Conservation (phyloP, 495 filamentous ascomycete genomes). For the Aspergillus conjunctus region DNA sequence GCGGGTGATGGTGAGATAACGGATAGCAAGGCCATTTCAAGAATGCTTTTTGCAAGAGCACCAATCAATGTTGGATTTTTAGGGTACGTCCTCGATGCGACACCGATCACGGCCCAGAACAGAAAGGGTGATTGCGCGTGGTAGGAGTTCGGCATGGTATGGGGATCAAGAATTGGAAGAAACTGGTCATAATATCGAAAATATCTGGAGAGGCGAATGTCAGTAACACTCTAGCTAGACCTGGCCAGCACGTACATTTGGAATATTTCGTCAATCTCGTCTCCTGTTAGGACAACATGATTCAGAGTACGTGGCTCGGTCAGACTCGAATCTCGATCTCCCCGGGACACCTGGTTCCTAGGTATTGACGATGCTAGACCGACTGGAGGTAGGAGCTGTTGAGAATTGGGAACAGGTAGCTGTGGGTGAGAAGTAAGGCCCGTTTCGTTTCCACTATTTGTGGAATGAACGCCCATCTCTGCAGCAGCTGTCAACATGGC, state of each 20-base stretch:
- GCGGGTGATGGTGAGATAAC: constrained; percentile 39
- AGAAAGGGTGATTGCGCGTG: constrained; percentile 50
- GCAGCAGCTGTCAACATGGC: constrained; percentile 36
- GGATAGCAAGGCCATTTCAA: constrained; percentile 48
- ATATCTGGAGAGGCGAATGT: constrained; percentile 37
- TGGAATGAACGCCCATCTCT: constrained; percentile 28
- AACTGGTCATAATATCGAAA: constrained; percentile 49
- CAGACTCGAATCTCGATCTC: constrained; percentile 13
- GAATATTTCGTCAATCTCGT: constrained; percentile 45
- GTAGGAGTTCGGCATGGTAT: constrained; percentile 43
- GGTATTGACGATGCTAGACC: constrained; percentile 5
- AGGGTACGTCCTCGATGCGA: constrained; percentile 39
- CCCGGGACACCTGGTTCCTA: constrained; percentile 1
- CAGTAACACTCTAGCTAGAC: not conserved
- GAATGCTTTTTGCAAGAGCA: constrained; percentile 41
- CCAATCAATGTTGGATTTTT: constrained; percentile 48
- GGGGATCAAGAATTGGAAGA: constrained; percentile 47
- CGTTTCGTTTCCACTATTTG: not conserved
- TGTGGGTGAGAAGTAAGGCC: constrained; percentile 21
- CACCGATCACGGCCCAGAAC: constrained; percentile 53
- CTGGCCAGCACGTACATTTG: constrained; percentile 25
- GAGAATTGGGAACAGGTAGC: constrained; percentile 21
- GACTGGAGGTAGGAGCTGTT: constrained; percentile 22
- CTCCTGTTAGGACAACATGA: constrained; percentile 28
- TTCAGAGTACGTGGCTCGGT: constrained; percentile 36